Percentiles rank a stretch among this genome's conserved stretches.
Conservation (phyloP, 148 eudicot species). For the Camellia sinensis region DNA sequence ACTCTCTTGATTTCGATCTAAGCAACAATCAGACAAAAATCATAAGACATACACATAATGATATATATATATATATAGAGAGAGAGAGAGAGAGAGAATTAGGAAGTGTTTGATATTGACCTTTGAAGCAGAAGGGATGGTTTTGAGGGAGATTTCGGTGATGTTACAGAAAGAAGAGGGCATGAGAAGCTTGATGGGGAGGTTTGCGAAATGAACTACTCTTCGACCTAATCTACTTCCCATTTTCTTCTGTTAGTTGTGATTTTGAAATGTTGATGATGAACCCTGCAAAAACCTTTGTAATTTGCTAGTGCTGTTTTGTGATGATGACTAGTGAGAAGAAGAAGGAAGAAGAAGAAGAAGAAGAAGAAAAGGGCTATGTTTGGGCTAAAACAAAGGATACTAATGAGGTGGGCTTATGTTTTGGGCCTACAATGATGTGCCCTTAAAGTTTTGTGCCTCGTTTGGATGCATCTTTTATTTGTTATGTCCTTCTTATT, state of each 20-base stretch:
- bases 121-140: constrained; percentile 92
- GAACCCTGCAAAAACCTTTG: too few relatives aligned
- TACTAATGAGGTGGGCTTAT: too few relatives aligned
- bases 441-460: too few relatives aligned
- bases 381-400: too few relatives aligned
- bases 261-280: too few relatives aligned
- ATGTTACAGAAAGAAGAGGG: constrained; percentile 80
- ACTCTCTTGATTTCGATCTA: constrained; percentile 87
- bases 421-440: too few relatives aligned
- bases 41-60: neutral
- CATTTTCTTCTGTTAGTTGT: constrained; percentile 22
- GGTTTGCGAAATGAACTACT: constrained; percentile 71
- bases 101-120: constrained; percentile 18
- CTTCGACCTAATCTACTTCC: constrained; percentile 68
- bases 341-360: too few relatives aligned
- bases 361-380: too few relatives aligned
- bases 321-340: too few relatives aligned
- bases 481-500: too few relatives aligned
- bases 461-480: too few relatives aligned
- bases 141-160: constrained; percentile 88
- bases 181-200: constrained; percentile 91
- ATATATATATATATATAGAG: neutral
- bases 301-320: too few relatives aligned
- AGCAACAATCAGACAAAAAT: neutral
- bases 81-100: neutral